Evolutionary conservation across 176 grass and related monocot species (phyloP).

Genomic region (Poa annua): DNA sequence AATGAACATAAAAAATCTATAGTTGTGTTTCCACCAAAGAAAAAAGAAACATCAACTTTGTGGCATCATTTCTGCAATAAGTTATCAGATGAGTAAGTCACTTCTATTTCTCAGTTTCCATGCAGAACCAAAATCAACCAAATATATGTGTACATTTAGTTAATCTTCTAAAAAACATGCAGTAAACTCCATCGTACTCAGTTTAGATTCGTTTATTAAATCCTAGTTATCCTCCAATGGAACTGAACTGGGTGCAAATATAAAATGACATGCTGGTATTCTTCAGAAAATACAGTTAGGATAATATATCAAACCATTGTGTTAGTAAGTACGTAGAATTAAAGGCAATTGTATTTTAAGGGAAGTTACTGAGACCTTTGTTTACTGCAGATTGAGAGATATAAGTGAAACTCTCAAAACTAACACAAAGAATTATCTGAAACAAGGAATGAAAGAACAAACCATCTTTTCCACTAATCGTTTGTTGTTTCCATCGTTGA

Average conservation of each 20-base stretch:
- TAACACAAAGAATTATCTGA: slow-evolving; percentile 37
- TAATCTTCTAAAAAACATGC: slow-evolving; percentile 13
- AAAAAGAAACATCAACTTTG: slow-evolving; percentile 12
- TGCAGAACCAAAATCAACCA: not conserved
- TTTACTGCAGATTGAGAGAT: not conserved
- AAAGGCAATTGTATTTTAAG: slow-evolving; percentile 24
- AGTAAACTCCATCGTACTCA: not conserved
- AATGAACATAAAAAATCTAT: slow-evolving; percentile 23
- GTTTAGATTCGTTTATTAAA: not conserved
- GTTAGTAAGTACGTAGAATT: not conserved
- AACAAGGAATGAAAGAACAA: slow-evolving; percentile 60
- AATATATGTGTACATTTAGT: slow-evolving; percentile 10
- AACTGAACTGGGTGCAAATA: not conserved
- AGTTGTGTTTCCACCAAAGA: not conserved
- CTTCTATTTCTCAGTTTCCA: slow-evolving; percentile 21
- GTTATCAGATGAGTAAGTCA: slow-evolving; percentile 22
- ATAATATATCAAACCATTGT: not conserved
- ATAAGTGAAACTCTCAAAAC: slow-evolving; percentile 4
- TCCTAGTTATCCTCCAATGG: not conserved
- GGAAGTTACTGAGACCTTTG: not conserved
- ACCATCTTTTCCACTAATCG: slow-evolving; percentile 67
- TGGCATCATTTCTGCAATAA: not conserved
- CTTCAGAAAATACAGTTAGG: not conserved
- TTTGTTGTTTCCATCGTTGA: slow-evolving; percentile 80
- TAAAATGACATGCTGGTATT: not conserved